phyloP scores from a whole-genome alignment of 176 grass and related monocot genomes.

The Zea luxurians region DNA sequence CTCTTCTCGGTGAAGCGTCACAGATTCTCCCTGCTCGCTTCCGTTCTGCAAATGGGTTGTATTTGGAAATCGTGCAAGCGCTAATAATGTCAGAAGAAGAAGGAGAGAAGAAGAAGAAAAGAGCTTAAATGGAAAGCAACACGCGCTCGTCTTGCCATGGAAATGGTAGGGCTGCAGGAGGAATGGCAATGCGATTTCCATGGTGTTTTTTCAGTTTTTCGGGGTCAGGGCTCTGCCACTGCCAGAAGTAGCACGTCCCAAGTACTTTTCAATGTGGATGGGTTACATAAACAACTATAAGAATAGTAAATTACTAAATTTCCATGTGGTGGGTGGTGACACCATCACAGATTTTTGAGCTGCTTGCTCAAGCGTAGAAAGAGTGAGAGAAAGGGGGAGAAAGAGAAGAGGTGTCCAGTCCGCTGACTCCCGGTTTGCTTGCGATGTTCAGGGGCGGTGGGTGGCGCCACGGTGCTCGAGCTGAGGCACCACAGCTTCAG shows the following conservation, averaged over 20 bases:
- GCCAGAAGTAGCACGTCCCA: conserved; percentile 49
- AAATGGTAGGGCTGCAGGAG: neutral
- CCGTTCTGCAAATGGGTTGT: neutral
- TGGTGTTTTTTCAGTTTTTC: neutral
- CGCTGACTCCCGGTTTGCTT: neutral
- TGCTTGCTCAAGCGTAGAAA: neutral
- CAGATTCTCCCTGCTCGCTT: neutral
- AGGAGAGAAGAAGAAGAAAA: neutral
- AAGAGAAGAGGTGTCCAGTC: neutral
- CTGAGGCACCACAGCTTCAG: conserved; percentile 48
- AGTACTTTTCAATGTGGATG: conserved; percentile 31
- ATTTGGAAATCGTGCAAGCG: conserved; percentile 9
- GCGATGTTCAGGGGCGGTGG: conserved; percentile 40
- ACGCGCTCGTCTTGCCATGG: neutral
- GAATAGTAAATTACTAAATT: conserved; percentile 37
- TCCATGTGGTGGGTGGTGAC: conserved; percentile 15
- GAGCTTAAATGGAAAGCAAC: neutral
- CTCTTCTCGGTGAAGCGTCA: neutral
- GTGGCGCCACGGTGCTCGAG: conserved; percentile 56
- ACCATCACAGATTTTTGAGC: neutral
- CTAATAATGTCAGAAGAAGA: neutral
- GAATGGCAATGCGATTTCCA: conserved; percentile 9
- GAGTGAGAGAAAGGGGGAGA: neutral
- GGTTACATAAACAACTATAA: conserved; percentile 36
- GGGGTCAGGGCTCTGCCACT: conserved; percentile 2